A percentile compares a stretch with the other conserved stretches of the same genome.
Conservation (phyloP, 805 yeast genomes). For the Wickerhamiella australiensis region DNA sequence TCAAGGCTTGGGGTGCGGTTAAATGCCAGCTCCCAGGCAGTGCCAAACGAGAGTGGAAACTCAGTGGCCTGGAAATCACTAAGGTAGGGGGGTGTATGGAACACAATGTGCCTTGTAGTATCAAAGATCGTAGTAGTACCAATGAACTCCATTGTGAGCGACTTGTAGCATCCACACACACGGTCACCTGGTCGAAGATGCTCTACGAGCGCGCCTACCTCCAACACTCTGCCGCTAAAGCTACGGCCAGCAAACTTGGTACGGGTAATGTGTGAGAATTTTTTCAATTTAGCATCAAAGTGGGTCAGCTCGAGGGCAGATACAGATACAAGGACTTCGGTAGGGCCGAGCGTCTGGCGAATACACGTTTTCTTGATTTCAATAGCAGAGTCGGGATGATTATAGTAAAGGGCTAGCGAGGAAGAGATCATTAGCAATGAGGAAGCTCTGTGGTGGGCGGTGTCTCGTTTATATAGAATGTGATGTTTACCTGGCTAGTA, state of each 20-base stretch:
- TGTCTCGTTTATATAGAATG: neutral
- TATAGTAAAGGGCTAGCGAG: conserved; percentile 10
- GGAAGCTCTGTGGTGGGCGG: neutral
- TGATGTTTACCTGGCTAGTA: no score
- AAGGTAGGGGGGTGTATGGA: conserved; percentile 38
- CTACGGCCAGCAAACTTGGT: conserved; percentile 44
- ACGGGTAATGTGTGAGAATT: conserved; percentile 2
- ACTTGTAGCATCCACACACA: conserved; percentile 45
- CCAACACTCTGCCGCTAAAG: conserved; percentile 47
- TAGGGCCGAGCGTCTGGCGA: neutral
- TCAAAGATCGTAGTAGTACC: conserved; percentile 5
- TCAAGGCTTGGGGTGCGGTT: conserved; percentile 28
- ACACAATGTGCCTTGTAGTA: conserved; percentile 32
- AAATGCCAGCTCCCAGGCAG: conserved; percentile 40
- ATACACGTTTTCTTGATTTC: conserved; percentile 5
- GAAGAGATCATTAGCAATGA: conserved; percentile 7
- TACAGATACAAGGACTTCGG: conserved; percentile 4
- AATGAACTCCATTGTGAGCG: conserved; percentile 3
- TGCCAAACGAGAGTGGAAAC: conserved; percentile 50
- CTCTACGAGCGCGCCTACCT: conserved; percentile 38
- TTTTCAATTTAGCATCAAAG: conserved; percentile 8
- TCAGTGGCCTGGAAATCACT: conserved; percentile 49
- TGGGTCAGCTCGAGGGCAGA: conserved; percentile 5
- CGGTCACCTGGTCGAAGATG: conserved; percentile 44
- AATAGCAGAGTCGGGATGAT: neutral